Conservation (phyloP, 2,329 filamentous ascomycete genomes). For the Mycogone perniciosa region DNA sequence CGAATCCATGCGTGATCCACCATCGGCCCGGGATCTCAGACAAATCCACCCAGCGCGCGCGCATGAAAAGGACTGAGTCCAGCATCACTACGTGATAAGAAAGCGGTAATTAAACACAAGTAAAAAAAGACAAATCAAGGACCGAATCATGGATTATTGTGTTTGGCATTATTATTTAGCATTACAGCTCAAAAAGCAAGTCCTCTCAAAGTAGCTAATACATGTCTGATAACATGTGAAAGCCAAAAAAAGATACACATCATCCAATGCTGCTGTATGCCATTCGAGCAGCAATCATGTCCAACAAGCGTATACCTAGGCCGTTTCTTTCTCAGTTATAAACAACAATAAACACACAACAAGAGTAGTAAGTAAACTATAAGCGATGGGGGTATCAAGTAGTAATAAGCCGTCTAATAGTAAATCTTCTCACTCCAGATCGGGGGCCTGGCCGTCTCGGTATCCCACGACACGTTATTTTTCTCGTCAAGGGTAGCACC, state of each 20-base stretch:
- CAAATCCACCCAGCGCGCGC: too few species aligned
- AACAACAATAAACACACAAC: neutral
- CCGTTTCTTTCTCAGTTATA: neutral
- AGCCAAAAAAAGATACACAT: neutral
- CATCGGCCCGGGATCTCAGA: too few species aligned
- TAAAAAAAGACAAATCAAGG: neutral
- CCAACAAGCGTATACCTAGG: neutral
- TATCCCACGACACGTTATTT: conserved; percentile 38
- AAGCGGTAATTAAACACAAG: too few species aligned
- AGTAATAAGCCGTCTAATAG: conserved; percentile 28
- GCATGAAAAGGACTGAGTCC: too few species aligned
- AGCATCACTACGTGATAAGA: too few species aligned
- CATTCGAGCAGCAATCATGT: neutral
- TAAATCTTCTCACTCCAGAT: conserved; percentile 41
- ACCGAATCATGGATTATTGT: neutral
- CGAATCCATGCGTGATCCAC: too few species aligned
- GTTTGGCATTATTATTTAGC: neutral
- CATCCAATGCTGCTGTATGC: neutral
- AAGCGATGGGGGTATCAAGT: conserved; percentile 15
- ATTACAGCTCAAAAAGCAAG: neutral
- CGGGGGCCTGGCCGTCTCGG: conserved; percentile 35
- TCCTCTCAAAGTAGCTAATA: neutral
- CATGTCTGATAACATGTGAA: neutral
- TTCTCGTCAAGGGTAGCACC: conserved; percentile 65
- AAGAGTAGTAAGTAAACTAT: neutral